Conservation (phyloP, 352 stramenopile species). For the Globisporangium mamillatum region DNA sequence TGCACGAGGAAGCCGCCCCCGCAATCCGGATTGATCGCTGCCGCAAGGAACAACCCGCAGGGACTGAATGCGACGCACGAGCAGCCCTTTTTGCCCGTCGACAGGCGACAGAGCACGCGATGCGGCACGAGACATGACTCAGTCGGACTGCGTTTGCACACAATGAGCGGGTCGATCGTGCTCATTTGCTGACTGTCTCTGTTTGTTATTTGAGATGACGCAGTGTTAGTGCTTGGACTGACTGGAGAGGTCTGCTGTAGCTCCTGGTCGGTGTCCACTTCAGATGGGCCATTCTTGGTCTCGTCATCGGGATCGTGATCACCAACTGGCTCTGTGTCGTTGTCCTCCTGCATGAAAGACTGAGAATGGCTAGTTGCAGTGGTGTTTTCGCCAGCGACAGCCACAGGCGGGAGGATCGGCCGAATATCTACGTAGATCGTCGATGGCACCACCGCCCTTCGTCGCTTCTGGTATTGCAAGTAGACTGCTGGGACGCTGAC, state of each 20-base stretch:
- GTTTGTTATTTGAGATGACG: background rate
- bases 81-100: slow-evolving; percentile 54
- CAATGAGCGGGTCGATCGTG: slow-evolving; percentile 18
- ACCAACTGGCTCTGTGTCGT: background rate
- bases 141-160: slow-evolving; percentile 29
- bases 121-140: slow-evolving; percentile 61
- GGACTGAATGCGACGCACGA: slow-evolving; percentile 59
- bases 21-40: slow-evolving; percentile 29
- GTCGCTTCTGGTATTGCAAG: slow-evolving; percentile 61
- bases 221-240: background rate
- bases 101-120: slow-evolving; percentile 48
- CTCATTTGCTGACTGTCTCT: slow-evolving; percentile 7
- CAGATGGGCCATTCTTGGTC: background rate
- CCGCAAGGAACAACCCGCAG: slow-evolving; percentile 51
- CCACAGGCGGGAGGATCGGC: slow-evolving; percentile 14
- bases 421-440: slow-evolving; percentile 12
- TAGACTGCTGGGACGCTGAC: slow-evolving; percentile 39
- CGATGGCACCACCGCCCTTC: slow-evolving; percentile 12
- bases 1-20: slow-evolving; percentile 39
- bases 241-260: background rate
- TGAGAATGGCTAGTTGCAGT: background rate
- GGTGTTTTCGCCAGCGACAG: background rate
- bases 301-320: background rate
- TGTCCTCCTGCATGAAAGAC: background rate
- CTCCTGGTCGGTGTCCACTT: slow-evolving; percentile 1